Evolutionary conservation across 768 basidiomycete genomes (phyloP), one percentile per base, ranked within the genome.

Genomic region (Inosperma sp.): DNA sequence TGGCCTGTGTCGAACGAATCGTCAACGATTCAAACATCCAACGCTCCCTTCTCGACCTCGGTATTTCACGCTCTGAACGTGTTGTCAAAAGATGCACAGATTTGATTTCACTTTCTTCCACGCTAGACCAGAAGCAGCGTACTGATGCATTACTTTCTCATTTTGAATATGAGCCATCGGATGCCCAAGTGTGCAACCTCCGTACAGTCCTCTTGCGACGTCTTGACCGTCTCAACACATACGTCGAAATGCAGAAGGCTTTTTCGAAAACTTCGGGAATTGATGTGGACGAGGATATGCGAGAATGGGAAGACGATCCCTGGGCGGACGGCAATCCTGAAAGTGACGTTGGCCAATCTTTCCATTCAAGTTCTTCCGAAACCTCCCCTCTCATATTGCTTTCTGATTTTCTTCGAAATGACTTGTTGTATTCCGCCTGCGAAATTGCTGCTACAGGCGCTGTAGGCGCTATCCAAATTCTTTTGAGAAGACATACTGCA

Each of bases 301-400:
- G 81, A 34, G 86, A 84, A 45, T 88, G 85, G 86, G 80, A 82
- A 58, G 87, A 85, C 58, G 85, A 88, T 63, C 86, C 87, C 10
- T 89, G 86, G 86, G 82, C 73, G 30, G 52, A 60, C 22, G 49
- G 55, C 13, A 55, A 55, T 6, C 45, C 63, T 2, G 46, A 60
- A 13, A 52, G 56, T 36, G 61, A 62, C 39, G 66, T 72, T 1
- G 62, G 60, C 30, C 67, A 70, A 37, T n/a, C n/a, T n/a, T n/a
- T n/a, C n/a, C 62, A 61, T 33, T 49, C 67, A 8, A 57, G 62
- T n/a, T 50, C 71, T 10, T 43, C 30, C 29, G 53, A 59, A 29
- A 49, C 53, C 58, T 73, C 67, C 61, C 63, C 66, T 17, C 74
- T 75, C 43, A 59, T 92, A 22, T 59, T 79, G 2, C 76, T 95